Base-by-base conservation (phyloP, 1,284 basidiomycete genomes). In the Ustilago trichophora region DNA sequence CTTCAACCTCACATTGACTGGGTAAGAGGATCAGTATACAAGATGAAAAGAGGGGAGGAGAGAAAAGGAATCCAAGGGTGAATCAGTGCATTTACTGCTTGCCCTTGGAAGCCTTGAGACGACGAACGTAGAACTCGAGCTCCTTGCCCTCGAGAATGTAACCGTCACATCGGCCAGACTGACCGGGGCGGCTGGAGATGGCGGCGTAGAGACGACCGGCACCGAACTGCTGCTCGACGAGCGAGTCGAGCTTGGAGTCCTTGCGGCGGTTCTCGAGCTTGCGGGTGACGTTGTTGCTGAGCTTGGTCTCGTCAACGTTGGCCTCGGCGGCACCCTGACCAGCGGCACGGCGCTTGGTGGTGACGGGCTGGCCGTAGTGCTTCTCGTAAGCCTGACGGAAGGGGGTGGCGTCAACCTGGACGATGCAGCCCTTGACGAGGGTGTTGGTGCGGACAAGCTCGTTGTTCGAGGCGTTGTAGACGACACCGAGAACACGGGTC, bases 391-490 rank as follows among this genome's bases (percentile, higher is more conserved):
- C 76, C 66, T 77, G 72, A 38, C 79, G 79, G 79, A 80, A 80
- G 22, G 79, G 79, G 18, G 77, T 80, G 27, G 79, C 79, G 44
- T 80, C 79, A 42, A 80, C 74, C 73, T 80, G 79, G 51, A 80
- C 78, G 46, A 80, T 72, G 65, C 76, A 76, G 38, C 69, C 67
- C 76, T 80, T 80, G 49, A 80, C 79, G 21, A 80, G 72, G n/a
- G 79, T 80, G 79, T 80, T 80, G 65, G 79, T 80, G 26, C 79
- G 79, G 34, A 80, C 79, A 43, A 80, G 69, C 76, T 80, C 79
- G 77, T 80, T 80, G 75, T 80, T 80, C 48, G 79, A 80, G 52
- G 79, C 79, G 68, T 80, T 80, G 77, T 77, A 80, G 38, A 80
- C 79, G 57, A 80, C 79, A 67, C 77, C 77, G 11, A 80, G 73